Percentiles rank a stretch among this genome's conserved stretches.
Evolutionary conservation across 306 rosid genomes (phyloP).

Genomic region (Nissolia schottii): DNA sequence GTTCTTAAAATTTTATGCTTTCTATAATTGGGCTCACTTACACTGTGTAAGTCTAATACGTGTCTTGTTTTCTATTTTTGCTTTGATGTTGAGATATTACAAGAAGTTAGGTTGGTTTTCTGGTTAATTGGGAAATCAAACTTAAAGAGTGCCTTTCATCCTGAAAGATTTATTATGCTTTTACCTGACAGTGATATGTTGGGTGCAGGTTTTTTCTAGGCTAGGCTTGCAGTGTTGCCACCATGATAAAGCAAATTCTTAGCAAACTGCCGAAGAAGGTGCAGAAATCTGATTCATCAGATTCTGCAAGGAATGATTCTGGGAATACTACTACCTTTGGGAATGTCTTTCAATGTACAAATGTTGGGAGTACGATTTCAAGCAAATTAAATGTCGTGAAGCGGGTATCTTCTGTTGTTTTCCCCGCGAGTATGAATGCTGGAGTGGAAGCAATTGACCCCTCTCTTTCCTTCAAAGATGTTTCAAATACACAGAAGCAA

Average conservation of each 20-base stretch:
- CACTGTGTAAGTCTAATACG: neutral
- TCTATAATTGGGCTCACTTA: neutral
- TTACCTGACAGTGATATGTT: conserved; percentile 19
- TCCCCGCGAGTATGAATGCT: conserved; percentile 74
- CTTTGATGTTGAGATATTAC: neutral
- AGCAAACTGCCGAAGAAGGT: conserved; percentile 85
- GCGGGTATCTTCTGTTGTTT: conserved; percentile 94
- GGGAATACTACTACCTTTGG: conserved; percentile 61
- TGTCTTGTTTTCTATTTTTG: conserved; percentile 1
- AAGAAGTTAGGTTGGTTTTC: neutral
- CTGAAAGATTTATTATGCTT: neutral
- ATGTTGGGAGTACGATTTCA: conserved; percentile 86
- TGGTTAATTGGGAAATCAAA: neutral
- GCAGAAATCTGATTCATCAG: conserved; percentile 62
- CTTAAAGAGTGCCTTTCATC: neutral
- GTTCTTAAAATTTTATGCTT: neutral
- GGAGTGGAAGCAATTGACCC: conserved; percentile 92
- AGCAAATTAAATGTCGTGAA: conserved; percentile 94
- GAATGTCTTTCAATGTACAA: conserved; percentile 89
- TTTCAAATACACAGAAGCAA: conserved; percentile 85
- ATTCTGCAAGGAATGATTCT: conserved; percentile 62
- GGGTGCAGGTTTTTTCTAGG: conserved; percentile 31
- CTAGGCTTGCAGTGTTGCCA: conserved; percentile 32
- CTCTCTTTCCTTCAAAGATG: conserved; percentile 83
- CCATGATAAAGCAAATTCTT: conserved; percentile 92